These are phyloP conservation scores for Xylariaceae sp. DNA, from an alignment of 2,329 filamentous ascomycete species.

Conservation along the genomic window DNA sequence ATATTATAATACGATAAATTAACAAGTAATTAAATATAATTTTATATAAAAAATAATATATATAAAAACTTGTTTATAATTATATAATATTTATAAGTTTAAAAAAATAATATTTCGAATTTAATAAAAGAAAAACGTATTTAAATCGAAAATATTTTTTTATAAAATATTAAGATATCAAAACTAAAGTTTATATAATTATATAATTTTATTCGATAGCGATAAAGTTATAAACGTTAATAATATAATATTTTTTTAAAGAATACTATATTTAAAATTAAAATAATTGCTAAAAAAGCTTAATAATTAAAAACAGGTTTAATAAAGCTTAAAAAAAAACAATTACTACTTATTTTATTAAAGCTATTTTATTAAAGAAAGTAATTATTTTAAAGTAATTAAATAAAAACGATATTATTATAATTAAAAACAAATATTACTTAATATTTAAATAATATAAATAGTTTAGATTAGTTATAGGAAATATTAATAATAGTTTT, in stretches of 20 bases:
- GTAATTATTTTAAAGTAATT: not conserved
- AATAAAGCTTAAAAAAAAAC: slow-evolving; percentile 2
- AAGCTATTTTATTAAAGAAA: slow-evolving; percentile 1
- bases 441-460: not conserved
- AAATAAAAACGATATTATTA: slow-evolving; percentile 4
- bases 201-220: slow-evolving; percentile 7
- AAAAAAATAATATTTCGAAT: not conserved
- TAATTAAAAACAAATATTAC: not conserved
- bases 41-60: not conserved
- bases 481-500: too few relatives aligned
- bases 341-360: not conserved
- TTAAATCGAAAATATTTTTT: not conserved
- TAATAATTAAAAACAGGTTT: slow-evolving; percentile 2
- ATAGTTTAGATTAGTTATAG: too few relatives aligned
- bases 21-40: not conserved
- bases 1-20: not conserved
- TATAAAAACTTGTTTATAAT: not conserved
- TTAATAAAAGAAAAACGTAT: slow-evolving; percentile 1
- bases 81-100: not conserved
- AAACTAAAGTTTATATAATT: slow-evolving; percentile 7
- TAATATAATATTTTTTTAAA: slow-evolving; percentile 4
- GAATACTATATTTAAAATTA: slow-evolving; percentile 3
- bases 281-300: slow-evolving; percentile 1
- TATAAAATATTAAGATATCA: slow-evolving; percentile 6
- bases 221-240: slow-evolving; percentile 5